Evolutionary conservation across 441 rosid species (phyloP), one percentile per base, ranked within the genome.

Genomic region (Cnidoscolus chayamansa): DNA sequence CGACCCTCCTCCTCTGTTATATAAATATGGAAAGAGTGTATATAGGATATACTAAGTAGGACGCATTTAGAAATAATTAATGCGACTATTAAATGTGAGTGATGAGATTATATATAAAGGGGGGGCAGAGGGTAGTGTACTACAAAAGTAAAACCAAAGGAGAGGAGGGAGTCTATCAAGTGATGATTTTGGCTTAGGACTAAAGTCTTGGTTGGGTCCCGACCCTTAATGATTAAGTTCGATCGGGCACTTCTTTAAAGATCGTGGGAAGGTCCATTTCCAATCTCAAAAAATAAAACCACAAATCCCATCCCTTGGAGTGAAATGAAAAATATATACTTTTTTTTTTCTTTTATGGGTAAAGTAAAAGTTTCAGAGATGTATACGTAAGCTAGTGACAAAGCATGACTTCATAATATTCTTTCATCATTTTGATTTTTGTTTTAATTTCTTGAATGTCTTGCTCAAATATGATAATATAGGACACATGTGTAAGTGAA

Each of bases 101-200:
- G 25, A 25, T 25, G 25, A 25, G 25, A 25, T 25, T 25, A 25
- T 25, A 25, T 25, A 25, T 25, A 25, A 25, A 25, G 25, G 25
- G 25, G 25, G 25, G 25, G 25, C 25, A 25, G 25, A 35, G 40
- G 40, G 4, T 35, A 51, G 48, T 54, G 13, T 20, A 45, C 12
- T 45, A 40, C 7, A 40, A 40, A 40, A 40, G 6, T 40, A 20
- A 55, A 19, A 50, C 0, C 40, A 20, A 15, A 53, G 13, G 30
- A 32, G 70, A 31, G 25, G 40, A 2, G 48, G 61, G 77, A 84
- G 86, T 82, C 85, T 43, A 72, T 0, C 71, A 80, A 63, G 72
- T 82, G 71, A 88, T 88, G 89, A 89, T 88, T 85, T 80, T 85
- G 84, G 86, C 95, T 85, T 89, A 56, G 71, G 80, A 80, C 71